Conservation (phyloP, 2,329 filamentous ascomycete genomes). For the Penicillium brasilianum region DNA sequence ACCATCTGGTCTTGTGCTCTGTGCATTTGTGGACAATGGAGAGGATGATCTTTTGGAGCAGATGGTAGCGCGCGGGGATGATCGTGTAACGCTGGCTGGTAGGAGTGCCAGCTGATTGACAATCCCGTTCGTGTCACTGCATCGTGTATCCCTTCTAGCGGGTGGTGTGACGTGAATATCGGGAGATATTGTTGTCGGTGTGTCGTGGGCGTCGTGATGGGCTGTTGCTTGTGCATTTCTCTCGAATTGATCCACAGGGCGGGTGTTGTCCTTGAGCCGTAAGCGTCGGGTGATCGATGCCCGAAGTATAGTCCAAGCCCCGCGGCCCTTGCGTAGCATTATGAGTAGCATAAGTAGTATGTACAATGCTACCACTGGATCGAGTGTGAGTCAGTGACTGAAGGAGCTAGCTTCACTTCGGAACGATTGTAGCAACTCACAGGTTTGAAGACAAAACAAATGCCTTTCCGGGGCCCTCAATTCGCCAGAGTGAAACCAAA, state of each 20-base stretch:
- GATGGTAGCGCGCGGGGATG: constrained; percentile 5
- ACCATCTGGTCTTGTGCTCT: constrained; percentile 2
- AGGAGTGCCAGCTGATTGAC: constrained; percentile 21
- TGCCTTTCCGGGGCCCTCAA: neutral
- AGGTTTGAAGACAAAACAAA: neutral
- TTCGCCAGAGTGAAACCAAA: neutral
- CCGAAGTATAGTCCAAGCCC: constrained; percentile 10
- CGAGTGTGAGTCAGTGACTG: neutral
- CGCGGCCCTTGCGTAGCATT: constrained; percentile 6
- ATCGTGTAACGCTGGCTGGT: constrained; percentile 17
- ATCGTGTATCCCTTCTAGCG: constrained; percentile 9
- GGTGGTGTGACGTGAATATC: constrained; percentile 6
- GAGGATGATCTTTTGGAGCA: constrained; percentile 6
- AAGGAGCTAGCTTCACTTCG: neutral
- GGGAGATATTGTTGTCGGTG: neutral
- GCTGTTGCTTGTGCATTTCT: neutral
- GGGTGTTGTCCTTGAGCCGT: neutral
- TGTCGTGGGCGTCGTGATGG: constrained; percentile 3
- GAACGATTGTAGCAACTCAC: neutral
- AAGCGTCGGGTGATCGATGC: constrained; percentile 12
- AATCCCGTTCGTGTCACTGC: constrained; percentile 19
- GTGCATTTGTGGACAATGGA: constrained; percentile 1
- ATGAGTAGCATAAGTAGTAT: constrained; percentile 13
- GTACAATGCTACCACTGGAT: neutral
- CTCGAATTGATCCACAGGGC: neutral